These are phyloP conservation scores for Sporothrix phasma DNA, from an alignment of 2,329 filamentous ascomycete genomes.

Conservation along the genomic window DNA sequence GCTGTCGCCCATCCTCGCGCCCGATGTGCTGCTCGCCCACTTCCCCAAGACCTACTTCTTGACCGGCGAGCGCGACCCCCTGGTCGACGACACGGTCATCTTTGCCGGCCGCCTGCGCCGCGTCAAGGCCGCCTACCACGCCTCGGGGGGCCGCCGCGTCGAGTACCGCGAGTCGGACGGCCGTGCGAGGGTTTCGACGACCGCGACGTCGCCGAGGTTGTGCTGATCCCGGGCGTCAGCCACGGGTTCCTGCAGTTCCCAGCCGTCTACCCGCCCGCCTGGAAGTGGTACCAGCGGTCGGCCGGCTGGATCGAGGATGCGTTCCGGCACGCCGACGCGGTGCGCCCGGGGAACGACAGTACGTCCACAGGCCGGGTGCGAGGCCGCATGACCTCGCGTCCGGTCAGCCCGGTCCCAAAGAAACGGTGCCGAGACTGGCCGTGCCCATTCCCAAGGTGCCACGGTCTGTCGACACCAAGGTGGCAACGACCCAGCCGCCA, in stretches of 20 bases:
- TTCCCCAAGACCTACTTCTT: slow-evolving; percentile 94
- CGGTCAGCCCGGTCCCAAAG: background rate
- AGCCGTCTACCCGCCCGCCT: slow-evolving; percentile 76
- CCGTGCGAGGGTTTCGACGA: slow-evolving; percentile 52
- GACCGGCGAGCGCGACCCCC: slow-evolving; percentile 86
- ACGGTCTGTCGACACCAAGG: background rate
- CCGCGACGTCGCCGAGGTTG: slow-evolving; percentile 64
- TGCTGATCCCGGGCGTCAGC: slow-evolving; percentile 76
- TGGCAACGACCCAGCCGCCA: background rate
- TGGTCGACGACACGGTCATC: slow-evolving; percentile 95
- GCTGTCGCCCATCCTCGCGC: slow-evolving; percentile 80
- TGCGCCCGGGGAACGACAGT: background rate
- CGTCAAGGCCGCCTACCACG: slow-evolving; percentile 52
- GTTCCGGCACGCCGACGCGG: slow-evolving; percentile 45
- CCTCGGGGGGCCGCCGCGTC: slow-evolving; percentile 43
- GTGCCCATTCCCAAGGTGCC: background rate
- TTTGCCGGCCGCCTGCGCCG: slow-evolving; percentile 83
- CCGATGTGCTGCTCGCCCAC: slow-evolving; percentile 68
- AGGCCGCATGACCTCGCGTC: background rate
- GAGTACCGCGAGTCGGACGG: slow-evolving; percentile 37
- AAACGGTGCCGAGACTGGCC: background rate
- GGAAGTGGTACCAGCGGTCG: slow-evolving; percentile 74
- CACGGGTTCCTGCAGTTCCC: slow-evolving; percentile 95
- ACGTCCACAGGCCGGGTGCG: background rate
- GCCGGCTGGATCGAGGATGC: slow-evolving; percentile 73